phyloP scores from a whole-genome alignment of 2,329 filamentous ascomycete genomes.

The Taxawa tesnikishii region DNA sequence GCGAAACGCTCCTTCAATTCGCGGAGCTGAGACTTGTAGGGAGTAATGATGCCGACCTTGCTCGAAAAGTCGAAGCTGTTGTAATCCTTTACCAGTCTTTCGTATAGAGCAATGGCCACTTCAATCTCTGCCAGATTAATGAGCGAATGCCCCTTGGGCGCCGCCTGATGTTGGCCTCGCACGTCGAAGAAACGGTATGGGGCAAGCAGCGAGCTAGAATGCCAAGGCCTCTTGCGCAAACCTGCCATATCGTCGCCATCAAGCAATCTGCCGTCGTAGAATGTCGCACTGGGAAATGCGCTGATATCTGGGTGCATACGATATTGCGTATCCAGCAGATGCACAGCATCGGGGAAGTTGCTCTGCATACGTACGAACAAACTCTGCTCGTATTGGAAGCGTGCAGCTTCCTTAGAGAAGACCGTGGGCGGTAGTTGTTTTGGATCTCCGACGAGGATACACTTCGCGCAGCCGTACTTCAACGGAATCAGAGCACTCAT shows the following conservation, averaged over 20 bases:
- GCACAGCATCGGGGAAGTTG: constrained; percentile 76
- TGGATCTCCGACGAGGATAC: constrained; percentile 92
- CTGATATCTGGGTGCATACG: constrained; percentile 99
- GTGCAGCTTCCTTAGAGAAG: constrained; percentile 80
- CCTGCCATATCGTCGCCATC: constrained; percentile 75
- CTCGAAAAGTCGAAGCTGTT: constrained; percentile 57
- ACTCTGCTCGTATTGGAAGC: constrained; percentile 94
- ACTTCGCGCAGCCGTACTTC: constrained; percentile 95
- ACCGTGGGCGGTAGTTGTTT: constrained; percentile 96
- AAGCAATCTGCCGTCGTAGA: constrained; percentile 79
- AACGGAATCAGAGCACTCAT: constrained; percentile 90
- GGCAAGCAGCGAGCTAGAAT: constrained; percentile 65
- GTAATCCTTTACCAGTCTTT: constrained; percentile 63
- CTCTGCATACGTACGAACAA: constrained; percentile 97
- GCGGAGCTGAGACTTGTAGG: constrained; percentile 85
- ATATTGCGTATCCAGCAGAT: constrained; percentile 94
- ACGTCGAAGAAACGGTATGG: constrained; percentile 98
- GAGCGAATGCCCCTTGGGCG: constrained; percentile 75
- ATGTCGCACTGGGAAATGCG: constrained; percentile 74
- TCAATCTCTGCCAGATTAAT: constrained; percentile 81
- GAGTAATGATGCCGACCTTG: constrained; percentile 94
- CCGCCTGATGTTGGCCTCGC: constrained; percentile 69
- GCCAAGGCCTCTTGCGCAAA: constrained; percentile 73
- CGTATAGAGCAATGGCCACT: constrained; percentile 74
- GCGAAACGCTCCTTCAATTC: constrained; percentile 68